These are phyloP conservation scores for Dothideomycetidae sp. DNA, from an alignment of 2,329 filamentous ascomycete genomes.

Conservation along the genomic window DNA sequence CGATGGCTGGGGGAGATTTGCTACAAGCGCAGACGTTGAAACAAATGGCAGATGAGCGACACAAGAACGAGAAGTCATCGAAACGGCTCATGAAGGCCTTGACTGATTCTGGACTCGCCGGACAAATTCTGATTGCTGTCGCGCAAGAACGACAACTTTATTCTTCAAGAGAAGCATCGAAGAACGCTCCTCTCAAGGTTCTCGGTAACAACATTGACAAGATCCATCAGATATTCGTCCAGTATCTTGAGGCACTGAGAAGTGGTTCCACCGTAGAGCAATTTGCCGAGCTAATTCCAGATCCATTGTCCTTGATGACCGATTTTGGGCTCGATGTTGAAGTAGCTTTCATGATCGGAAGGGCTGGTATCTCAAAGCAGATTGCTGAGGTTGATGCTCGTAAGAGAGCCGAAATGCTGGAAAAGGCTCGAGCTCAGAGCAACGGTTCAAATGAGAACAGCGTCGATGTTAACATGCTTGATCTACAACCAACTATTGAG, in stretches of 20 bases:
- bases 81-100: constrained; percentile 68
- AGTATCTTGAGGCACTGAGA: constrained; percentile 80
- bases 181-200: constrained; percentile 72
- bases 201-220: constrained; percentile 81
- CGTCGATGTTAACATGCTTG: constrained; percentile 44
- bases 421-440: constrained; percentile 15
- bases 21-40: constrained; percentile 69
- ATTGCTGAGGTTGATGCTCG: constrained; percentile 34
- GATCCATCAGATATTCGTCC: constrained; percentile 67
- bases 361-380: constrained; percentile 56
- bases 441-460: constrained; percentile 20
- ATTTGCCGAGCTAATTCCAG: constrained; percentile 67
- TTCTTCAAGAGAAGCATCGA: constrained; percentile 57
- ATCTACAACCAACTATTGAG: constrained; percentile 14
- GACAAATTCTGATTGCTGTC: constrained; percentile 74
- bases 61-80: constrained; percentile 51
- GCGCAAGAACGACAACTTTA: constrained; percentile 84
- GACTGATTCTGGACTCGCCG: constrained; percentile 61
- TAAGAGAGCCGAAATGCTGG: constrained; percentile 20
- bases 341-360: constrained; percentile 72
- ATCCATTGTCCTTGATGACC: constrained; percentile 55
- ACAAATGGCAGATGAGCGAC: constrained; percentile 67
- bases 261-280: constrained; percentile 61
- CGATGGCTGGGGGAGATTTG: constrained; percentile 73
- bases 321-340: constrained; percentile 68